Evolutionary conservation across 805 yeast species (phyloP).

Genomic region (Crinitomyces ghanaensis): DNA sequence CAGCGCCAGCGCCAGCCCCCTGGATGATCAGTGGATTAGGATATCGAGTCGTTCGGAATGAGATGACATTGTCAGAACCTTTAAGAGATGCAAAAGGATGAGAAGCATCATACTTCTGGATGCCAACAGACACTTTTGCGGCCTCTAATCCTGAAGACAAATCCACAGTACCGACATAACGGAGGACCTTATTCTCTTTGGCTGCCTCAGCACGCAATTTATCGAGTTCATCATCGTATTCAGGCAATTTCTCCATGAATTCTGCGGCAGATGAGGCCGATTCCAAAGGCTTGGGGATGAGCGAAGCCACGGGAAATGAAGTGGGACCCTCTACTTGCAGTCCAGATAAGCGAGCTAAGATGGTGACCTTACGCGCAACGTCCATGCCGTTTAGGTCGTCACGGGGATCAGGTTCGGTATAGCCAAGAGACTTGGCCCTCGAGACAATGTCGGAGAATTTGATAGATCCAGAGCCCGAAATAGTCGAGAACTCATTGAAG

Average conservation of each 20-base stretch:
- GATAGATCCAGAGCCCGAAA: constrained; percentile 38
- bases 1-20: constrained; percentile 91
- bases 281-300: constrained; percentile 82
- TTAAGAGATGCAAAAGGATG: constrained; percentile 94
- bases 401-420: constrained; percentile 99
- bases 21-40: constrained; percentile 87
- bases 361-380: constrained; percentile 96
- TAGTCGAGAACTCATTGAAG: constrained; percentile 82
- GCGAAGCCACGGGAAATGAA: constrained; percentile 86
- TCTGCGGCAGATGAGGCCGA: constrained; percentile 48
- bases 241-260: constrained; percentile 69
- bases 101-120: constrained; percentile 72
- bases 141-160: constrained; percentile 32
- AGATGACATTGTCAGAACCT: constrained; percentile 93
- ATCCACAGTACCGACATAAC: constrained; percentile 90
- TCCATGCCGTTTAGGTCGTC: constrained; percentile 97
- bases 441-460: constrained; percentile 85
- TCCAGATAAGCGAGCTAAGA: constrained; percentile 88
- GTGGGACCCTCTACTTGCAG: constrained; percentile 74
- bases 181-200: constrained; percentile 70
- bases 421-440: constrained; percentile 83
- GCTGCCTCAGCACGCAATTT: constrained; percentile 71
- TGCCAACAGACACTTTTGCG: constrained; percentile 69
- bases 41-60: constrained; percentile 86
- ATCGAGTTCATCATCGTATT: constrained; percentile 71